Percentiles rank a stretch among this genome's conserved stretches.
Evolutionary conservation across 2,329 filamentous ascomycete genomes (phyloP).

Genomic region (Chaetomiaceae sp.): DNA sequence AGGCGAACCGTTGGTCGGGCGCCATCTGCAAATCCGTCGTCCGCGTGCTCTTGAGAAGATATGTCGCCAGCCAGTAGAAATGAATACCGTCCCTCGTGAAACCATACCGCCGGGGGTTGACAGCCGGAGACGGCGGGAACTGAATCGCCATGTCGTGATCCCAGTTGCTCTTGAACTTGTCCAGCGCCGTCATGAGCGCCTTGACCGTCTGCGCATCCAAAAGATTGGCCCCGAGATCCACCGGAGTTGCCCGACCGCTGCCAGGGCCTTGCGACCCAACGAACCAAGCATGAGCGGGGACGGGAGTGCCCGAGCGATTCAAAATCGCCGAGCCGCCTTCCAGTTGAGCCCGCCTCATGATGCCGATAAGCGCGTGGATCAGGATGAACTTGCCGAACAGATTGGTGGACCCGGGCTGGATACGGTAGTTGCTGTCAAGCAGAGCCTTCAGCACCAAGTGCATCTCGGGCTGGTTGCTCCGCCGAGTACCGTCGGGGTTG

Average conservation of each 20-base stretch:
- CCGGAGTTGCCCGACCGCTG: slow-evolving; percentile 44
- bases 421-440: slow-evolving; percentile 53
- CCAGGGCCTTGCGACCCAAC: slow-evolving; percentile 36
- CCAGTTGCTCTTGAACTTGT: slow-evolving; percentile 70
- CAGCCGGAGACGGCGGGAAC: slow-evolving; percentile 48
- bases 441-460: slow-evolving; percentile 58
- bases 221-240: slow-evolving; percentile 34
- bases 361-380: slow-evolving; percentile 62
- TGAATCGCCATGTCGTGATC: slow-evolving; percentile 65
- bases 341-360: slow-evolving; percentile 47
- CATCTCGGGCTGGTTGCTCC: slow-evolving; percentile 61
- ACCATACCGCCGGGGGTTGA: slow-evolving; percentile 56
- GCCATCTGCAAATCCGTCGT: slow-evolving; percentile 49
- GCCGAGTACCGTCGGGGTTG: slow-evolving; percentile 60
- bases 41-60: slow-evolving; percentile 57
- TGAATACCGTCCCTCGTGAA: slow-evolving; percentile 69
- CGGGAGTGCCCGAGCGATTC: slow-evolving; percentile 48
- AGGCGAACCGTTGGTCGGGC: slow-evolving; percentile 56
- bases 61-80: slow-evolving; percentile 68
- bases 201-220: slow-evolving; percentile 46
- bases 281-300: slow-evolving; percentile 57
- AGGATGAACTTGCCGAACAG: slow-evolving; percentile 70
- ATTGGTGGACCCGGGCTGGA: slow-evolving; percentile 64
- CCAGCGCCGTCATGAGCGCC: slow-evolving; percentile 52
- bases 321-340: slow-evolving; percentile 37